Conservation (phyloP, 23 red algal genomes). For the Agarophyton chilense region DNA sequence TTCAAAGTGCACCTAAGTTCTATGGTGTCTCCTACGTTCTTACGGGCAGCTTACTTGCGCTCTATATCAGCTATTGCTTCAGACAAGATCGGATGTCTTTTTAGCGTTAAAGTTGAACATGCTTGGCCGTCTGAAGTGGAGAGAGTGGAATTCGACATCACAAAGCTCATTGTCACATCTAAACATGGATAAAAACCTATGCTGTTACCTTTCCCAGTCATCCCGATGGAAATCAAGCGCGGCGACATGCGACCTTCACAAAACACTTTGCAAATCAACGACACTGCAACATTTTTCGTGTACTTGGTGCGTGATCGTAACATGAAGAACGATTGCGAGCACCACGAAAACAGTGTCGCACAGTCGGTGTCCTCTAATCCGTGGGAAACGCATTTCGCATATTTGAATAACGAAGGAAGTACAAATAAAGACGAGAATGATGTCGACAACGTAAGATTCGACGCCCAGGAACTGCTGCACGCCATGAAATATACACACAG, state of each 20-base stretch:
- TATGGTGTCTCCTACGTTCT: conserved; percentile 50
- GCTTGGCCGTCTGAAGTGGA: conserved; percentile 38
- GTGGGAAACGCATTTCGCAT: neutral
- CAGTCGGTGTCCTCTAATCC: neutral
- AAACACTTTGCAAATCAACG: conserved; percentile 50
- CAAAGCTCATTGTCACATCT: conserved; percentile 51
- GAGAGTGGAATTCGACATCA: conserved; percentile 39
- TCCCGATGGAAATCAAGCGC: neutral
- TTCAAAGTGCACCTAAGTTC: conserved; percentile 59
- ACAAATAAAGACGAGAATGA: neutral
- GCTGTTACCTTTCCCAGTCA: conserved; percentile 10
- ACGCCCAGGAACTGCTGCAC: no score
- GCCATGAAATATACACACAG: no score
- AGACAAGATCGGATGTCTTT: conserved; percentile 14
- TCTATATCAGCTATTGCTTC: neutral
- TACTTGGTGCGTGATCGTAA: conserved; percentile 38
- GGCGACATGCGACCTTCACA: conserved; percentile 16
- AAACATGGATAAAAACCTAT: conserved; percentile 36
- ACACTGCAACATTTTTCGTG: conserved; percentile 69
- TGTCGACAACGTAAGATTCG: no score
- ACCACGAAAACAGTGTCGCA: neutral
- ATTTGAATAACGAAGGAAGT: neutral
- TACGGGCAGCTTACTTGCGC: conserved; percentile 18
- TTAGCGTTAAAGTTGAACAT: conserved; percentile 69
- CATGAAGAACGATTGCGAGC: neutral